Evolutionary conservation across 208 protist species (phyloP), one percentile per base, ranked within the genome.

Genomic region (Angomonas deanei): DNA sequence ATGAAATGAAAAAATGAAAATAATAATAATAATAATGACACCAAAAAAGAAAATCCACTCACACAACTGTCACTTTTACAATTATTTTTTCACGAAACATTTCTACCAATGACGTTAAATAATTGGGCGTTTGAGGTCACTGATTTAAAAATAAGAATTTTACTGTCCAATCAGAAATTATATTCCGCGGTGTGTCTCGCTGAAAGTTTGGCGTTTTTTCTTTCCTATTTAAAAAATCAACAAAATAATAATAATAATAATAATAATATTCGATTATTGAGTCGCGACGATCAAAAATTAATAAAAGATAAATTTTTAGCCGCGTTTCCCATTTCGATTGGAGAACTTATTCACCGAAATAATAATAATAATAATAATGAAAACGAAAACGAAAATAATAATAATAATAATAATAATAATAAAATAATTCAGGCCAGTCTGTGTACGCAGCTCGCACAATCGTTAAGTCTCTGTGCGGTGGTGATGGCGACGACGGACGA

Each of bases 81-180:
- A 42, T 8, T 15, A 42, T 15, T 42, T 15, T 53, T 53, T 26
- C 23, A 56, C 42, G 39, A 67, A 1, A 64, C 84, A 27, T 80
- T 92, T 10, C 23, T 33, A 17, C 23, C 42, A 71, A 85, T 21
- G 74, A 79, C 3, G 59, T 81, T 4, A 58, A 75, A 0, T 78
- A 74, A 34, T 66, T 92, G 82, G 80, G 58, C 68, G 10, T 83
- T 78, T 70, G 83, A 93, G 70, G 60, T 88, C 53, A 93, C 90
- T 80, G 82, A 93, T 56, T 33, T 86, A 50, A 68, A 71, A 2
- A 64, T 78, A 15, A 66, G 59, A 26, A 60, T 93, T 23, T 68
- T 93, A 39, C 72, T 78, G 26, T 74, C 86, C 19, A 63, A 76
- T 15, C 74, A 78, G 10, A 75, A 72, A 49, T 69, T 93, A 0